A percentile compares a stretch with the other conserved stretches of the same genome.
Conservation (phyloP, 768 basidiomycete genomes). For the Cystoderma amianthinum region DNA sequence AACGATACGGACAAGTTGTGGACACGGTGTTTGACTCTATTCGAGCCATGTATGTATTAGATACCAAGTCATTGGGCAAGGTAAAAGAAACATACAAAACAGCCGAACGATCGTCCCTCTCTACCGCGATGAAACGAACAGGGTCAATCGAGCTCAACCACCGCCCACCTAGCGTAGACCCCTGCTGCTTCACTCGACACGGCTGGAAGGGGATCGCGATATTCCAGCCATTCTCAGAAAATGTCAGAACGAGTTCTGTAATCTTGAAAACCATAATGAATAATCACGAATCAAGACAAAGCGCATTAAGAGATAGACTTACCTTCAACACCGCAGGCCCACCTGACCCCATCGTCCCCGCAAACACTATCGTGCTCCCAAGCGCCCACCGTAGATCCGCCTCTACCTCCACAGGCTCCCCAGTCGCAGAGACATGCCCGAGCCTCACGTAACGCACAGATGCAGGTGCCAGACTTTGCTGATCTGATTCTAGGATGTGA, state of each 20-base stretch:
- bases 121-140: conserved; percentile 43
- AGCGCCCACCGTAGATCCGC: conserved; percentile 53
- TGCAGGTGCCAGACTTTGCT: conserved; percentile 3
- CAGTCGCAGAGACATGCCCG: conserved; percentile 22
- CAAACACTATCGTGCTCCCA: conserved; percentile 48
- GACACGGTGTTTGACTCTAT: conserved; percentile 57
- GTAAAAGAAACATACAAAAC: conserved; percentile 46
- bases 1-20: conserved; percentile 53
- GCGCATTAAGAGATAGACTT: conserved; percentile 11
- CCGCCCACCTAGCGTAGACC: conserved; percentile 23
- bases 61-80: too few relatives aligned
- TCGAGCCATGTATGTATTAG: too few relatives aligned
- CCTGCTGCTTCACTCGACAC: conserved; percentile 24
- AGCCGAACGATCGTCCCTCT: conserved; percentile 35
- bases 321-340: conserved; percentile 50
- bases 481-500: conserved; percentile 22
- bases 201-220: conserved; percentile 55
- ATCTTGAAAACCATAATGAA: conserved; percentile 27
- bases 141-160: conserved; percentile 61
- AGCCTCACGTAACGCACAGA: conserved; percentile 39
- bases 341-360: conserved; percentile 50
- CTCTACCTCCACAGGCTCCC: conserved; percentile 13
- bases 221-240: conserved; percentile 61
- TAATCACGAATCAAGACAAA: not conserved
- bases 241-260: conserved; percentile 37